Evolutionary conservation across 2,329 filamentous ascomycete genomes (phyloP).

Genomic region (Xylaria arbuscula): DNA sequence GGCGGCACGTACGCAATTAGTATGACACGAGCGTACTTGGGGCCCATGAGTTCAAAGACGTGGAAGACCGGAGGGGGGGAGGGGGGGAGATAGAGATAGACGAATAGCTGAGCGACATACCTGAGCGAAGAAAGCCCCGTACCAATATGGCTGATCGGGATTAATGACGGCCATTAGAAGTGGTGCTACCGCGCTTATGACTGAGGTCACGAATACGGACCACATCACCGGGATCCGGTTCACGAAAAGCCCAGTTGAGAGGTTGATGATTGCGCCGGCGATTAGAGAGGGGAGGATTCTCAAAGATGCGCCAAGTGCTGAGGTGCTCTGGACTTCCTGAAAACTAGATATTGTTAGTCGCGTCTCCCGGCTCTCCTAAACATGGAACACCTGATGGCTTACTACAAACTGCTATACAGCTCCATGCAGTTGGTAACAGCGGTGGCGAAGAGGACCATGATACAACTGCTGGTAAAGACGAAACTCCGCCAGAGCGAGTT

Average conservation of each 20-base stretch:
- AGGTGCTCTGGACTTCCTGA: slow-evolving; percentile 55
- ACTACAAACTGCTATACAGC: slow-evolving; percentile 16
- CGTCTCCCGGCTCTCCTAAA: slow-evolving; percentile 34
- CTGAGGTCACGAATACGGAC: slow-evolving; percentile 56
- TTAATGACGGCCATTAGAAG: slow-evolving; percentile 65
- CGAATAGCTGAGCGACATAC: slow-evolving; percentile 5
- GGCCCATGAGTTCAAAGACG: neutral
- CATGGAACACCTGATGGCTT: slow-evolving; percentile 51
- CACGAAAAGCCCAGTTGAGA: slow-evolving; percentile 57
- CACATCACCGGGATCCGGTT: slow-evolving; percentile 54
- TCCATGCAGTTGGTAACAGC: slow-evolving; percentile 15
- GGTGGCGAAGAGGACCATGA: slow-evolving; percentile 17
- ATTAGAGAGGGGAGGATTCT: slow-evolving; percentile 59
- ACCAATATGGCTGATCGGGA: slow-evolving; percentile 63
- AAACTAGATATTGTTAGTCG: slow-evolving; percentile 44
- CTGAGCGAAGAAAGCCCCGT: slow-evolving; percentile 55
- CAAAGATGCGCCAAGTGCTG: slow-evolving; percentile 52
- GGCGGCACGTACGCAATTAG: neutral
- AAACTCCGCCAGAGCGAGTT: slow-evolving; percentile 67
- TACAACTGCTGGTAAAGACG: slow-evolving; percentile 16
- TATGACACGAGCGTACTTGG: too few species aligned
- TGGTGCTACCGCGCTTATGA: slow-evolving; percentile 56
- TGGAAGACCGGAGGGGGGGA: neutral
- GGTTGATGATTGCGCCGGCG: slow-evolving; percentile 57
- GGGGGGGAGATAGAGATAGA: neutral